Evolutionary conservation across 768 basidiomycete species (phyloP), one percentile per base, ranked within the genome.

Genomic region (Steccherinum ochraceum): DNA sequence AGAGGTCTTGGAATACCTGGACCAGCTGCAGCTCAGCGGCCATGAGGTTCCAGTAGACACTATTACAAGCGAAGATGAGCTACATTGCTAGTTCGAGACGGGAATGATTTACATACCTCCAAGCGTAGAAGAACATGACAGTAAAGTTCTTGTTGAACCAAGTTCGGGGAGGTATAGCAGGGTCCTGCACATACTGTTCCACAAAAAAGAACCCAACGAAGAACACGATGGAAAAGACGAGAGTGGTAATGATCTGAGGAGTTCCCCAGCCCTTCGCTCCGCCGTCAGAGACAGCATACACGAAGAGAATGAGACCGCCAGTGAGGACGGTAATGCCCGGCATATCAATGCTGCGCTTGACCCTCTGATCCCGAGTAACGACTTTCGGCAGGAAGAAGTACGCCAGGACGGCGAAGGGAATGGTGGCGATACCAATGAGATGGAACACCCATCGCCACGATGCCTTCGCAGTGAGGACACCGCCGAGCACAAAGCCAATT

Each of bases 111-210:
- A 26, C 50, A 16, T 16, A 51, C 50, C 50, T 51, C 50, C 40
- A 51, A 30, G 50, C 4, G 30, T 44, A 51, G 50, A 51, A 51
- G 43, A 51, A 51, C 50, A 51, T 51, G 12, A 40, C 40, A 3
- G 50, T 42, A 30, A 51, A 51, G 26, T 51, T 51, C 42, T 51
- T 51, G 50, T 44, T 43, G 11, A 24, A 45, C 50, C 50, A 51
- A 19, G 42, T 51, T 12, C 26, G 40, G 4, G 50, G 42, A 18
- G 50, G 50, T 5, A 51, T 35, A 3, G 50, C 50, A 7, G 50
- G 50, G 35, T 51, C 50, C 43, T 51, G 43, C 5, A 51, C 42
- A 45, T 11, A 44, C 3, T 24, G 50, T 24, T 51, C 50, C 3
- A 45, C 43, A 4, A 51, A 16, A 24, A 51, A 51, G 26, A 51